A percentile compares a stretch with the other conserved stretches of the same genome.
phyloP scores from a whole-genome alignment of 106 monocot species.

The Chionographis japonica region DNA sequence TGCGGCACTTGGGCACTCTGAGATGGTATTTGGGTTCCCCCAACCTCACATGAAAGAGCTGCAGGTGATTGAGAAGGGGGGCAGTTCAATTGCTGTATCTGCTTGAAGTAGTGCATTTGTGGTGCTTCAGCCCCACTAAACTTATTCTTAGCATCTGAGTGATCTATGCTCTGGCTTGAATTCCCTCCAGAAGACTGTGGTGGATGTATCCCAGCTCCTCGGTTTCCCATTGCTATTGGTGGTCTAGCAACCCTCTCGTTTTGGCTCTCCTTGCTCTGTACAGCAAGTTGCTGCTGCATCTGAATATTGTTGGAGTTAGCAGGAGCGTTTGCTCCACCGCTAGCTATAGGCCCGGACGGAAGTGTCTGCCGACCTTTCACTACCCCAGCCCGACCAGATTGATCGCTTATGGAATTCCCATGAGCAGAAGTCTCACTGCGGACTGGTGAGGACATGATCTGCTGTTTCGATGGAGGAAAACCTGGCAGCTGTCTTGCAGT shows the following conservation, averaged over 20 bases:
- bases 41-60: conserved; percentile 20
- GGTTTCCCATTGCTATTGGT: conserved; percentile 26
- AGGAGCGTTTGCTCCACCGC: conserved; percentile 5
- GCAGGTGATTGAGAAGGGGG: conserved; percentile 19
- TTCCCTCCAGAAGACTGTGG: conserved; percentile 37
- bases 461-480: conserved; percentile 39
- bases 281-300: conserved; percentile 38
- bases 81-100: conserved; percentile 36
- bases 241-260: conserved; percentile 37
- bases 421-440: conserved; percentile 59
- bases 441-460: conserved; percentile 40
- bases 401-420: conserved; percentile 35
- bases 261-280: conserved; percentile 29
- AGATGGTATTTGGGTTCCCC: conserved; percentile 25
- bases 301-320: conserved; percentile 32
- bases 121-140: conserved; percentile 25
- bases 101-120: conserved; percentile 49
- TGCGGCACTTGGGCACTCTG: conserved; percentile 26
- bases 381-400: conserved; percentile 31
- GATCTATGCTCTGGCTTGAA: conserved; percentile 29
- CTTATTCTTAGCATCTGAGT: conserved; percentile 26
- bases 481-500: conserved; percentile 15
- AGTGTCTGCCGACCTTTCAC: conserved; percentile 30
- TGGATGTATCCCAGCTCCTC: conserved; percentile 28
- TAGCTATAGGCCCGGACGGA: conserved; percentile 27